Evolutionary conservation across 148 eudicot genomes (phyloP), one percentile per base, ranked within the genome.

Genomic region (Amaranthus cruentus): DNA sequence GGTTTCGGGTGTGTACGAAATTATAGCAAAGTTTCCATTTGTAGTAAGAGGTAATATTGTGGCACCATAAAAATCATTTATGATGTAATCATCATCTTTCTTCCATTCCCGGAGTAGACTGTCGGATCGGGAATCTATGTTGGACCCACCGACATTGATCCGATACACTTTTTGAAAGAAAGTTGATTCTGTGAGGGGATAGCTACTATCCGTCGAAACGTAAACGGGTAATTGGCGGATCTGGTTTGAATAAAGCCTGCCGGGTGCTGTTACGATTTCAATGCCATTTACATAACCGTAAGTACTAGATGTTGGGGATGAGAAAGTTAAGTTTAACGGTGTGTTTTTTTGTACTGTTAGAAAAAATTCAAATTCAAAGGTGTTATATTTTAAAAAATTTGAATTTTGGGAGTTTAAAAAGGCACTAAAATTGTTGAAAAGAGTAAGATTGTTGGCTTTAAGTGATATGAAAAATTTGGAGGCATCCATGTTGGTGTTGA

Each of bases 271-370:
- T 55, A 81, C 43, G 15, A 88, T 75, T 50, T 88, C 91, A 12
- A 88, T 88, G 12, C 84, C 87, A 47, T 84, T 85, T 6, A 85
- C 78, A 56, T 84, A 85, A 10, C 85, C 87, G 61, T 75, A 76
- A 0, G 61, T 14, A 15, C 38, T 62, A 15, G 15, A 1, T 6
- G 11, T 2, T 9, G 15, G 38, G 12, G 88, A 80, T 7, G 79
- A 71, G 61, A 87, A 83, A 6, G 68, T 77, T 55, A 87, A 54
- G 8, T 21, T 67, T n/a, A 87, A 55, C 61, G 7, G 61, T 8
- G 76, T 68, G 14, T 28, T 43, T 3, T 70, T 55, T 14, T 68
- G 14, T 76, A 73, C 8, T 0, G 21, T 28, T 28, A 28, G 21
- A n/a, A 15, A 6, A n/a, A 9, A 57, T 7, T 57, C 21, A n/a